These are phyloP conservation scores for Fraxinus angustifolia DNA, from an alignment of 305 asterid species.

Conservation along the genomic window DNA sequence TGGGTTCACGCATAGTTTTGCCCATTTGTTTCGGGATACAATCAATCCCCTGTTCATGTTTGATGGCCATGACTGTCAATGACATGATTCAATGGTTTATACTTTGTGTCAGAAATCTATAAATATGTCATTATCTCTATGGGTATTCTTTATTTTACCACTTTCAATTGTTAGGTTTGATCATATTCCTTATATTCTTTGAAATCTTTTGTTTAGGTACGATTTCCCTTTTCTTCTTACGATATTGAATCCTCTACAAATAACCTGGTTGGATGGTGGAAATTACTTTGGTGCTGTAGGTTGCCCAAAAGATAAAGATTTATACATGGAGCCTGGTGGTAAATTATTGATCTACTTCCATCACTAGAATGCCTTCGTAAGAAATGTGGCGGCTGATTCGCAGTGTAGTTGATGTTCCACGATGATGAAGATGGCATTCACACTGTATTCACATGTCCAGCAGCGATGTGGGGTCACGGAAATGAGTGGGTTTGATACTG, in stretches of 20 bases:
- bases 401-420: neutral
- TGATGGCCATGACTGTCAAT: too few relatives aligned
- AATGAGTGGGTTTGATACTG: neutral
- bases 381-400: neutral
- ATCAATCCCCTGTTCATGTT: too few relatives aligned
- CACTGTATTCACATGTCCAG: neutral
- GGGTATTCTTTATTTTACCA: too few relatives aligned
- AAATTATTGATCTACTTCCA: neutral
- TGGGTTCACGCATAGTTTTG: too few relatives aligned
- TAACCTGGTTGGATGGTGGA: neutral
- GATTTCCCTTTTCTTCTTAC: neutral
- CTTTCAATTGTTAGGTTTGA: too few relatives aligned
- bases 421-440: neutral
- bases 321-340: neutral
- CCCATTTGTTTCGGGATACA: too few relatives aligned
- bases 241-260: neutral
- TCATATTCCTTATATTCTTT: neutral
- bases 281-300: neutral
- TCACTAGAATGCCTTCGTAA: neutral
- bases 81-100: too few relatives aligned
- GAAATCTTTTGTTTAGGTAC: neutral
- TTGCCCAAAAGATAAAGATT: too few relatives aligned
- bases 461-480: neutral
- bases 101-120: too few relatives aligned
- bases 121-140: too few relatives aligned